Evolutionary conservation across 495 filamentous ascomycete species (phyloP), one percentile per base, ranked within the genome.

Genomic region (Hypoxylon crocopeplum): DNA sequence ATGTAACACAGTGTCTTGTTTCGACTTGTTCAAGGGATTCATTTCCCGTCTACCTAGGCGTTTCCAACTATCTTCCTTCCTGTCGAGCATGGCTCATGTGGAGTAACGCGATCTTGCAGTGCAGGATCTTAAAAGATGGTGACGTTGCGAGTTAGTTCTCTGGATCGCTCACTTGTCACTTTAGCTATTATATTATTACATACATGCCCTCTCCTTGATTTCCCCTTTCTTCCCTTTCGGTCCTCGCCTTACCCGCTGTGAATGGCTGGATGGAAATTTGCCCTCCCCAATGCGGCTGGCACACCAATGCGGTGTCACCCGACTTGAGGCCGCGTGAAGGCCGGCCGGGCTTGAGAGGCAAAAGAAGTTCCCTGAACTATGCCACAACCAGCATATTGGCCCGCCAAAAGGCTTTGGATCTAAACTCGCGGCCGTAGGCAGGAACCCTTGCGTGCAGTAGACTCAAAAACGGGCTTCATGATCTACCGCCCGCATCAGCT

Each of bases 101-200:
- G 68, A 64, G 68, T 68, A 70, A 70, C 65, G 32, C 46, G 68
- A 68, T 70, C 65, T 70, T 66, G 65, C 68, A 70, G 68, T 46
- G 55, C 58, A 53, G 51, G 60, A 70, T 70, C 65, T 64, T 40
- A 48, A 61, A 45, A 62, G 53, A 67, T 64, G 50, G 49, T 25
- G 49, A 58, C 25, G 32, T 56, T 46, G 15, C 10, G 40, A 40
- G 50, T 41, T 20, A 39, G 49, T 50, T 51, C 38, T 39, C 25
- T 20, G 21, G 61, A 64, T 64, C 61, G 61, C 61, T 64, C 61
- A 64, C 39, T 34, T 64, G 33, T 64, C 61, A 64, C 34, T 57
- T 64, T 56, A 0, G 29, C 36, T 12, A 38, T 53, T 34, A 42
- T 47, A 32, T 51, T 48, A 32, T 37, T 48, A 30, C 16, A 12